Evolutionary conservation across 495 filamentous ascomycete genomes (phyloP).

Genomic region (Xylaria telfairii): DNA sequence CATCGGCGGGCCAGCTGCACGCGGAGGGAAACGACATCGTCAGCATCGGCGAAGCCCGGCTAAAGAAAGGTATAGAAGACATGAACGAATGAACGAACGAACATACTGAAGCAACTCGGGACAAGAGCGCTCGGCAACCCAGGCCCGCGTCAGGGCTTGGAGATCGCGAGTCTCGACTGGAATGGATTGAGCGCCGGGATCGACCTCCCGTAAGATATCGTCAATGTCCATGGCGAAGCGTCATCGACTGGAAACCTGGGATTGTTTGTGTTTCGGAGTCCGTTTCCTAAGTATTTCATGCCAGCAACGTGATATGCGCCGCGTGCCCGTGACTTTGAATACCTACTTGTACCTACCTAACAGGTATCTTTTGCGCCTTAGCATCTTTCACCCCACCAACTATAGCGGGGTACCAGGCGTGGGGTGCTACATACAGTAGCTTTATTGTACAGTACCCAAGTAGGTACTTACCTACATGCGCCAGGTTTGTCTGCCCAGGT

Average conservation of each 20-base stretch:
- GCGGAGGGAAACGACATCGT: not conserved
- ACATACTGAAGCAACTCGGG: constrained; percentile 73
- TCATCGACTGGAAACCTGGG: not conserved
- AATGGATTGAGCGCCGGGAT: constrained; percentile 60
- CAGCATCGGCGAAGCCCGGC: not conserved
- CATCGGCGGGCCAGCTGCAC: constrained; percentile 56
- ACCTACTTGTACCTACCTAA: too few species aligned
- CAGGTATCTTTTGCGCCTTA: not conserved
- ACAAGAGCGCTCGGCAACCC: constrained; percentile 88
- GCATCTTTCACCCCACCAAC: constrained; percentile 2
- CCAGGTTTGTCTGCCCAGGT: too few species aligned
- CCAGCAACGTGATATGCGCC: not conserved
- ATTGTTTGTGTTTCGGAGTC: too few species aligned
- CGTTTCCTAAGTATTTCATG: not conserved
- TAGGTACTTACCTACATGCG: too few species aligned
- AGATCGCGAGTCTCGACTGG: constrained; percentile 75
- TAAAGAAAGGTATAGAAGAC: not conserved
- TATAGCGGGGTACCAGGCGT: not conserved
- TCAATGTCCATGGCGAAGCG: constrained; percentile 75
- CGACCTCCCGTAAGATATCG: constrained; percentile 85
- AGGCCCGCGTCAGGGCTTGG: constrained; percentile 86
- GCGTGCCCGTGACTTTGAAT: not conserved
- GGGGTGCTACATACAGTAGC: too few species aligned
- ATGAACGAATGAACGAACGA: too few species aligned
- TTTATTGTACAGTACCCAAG: too few species aligned